A percentile compares a stretch with the other conserved stretches of the same genome.
Evolutionary conservation across 768 basidiomycete genomes (phyloP).

Genomic region (Paxillus ammoniavirescens): DNA sequence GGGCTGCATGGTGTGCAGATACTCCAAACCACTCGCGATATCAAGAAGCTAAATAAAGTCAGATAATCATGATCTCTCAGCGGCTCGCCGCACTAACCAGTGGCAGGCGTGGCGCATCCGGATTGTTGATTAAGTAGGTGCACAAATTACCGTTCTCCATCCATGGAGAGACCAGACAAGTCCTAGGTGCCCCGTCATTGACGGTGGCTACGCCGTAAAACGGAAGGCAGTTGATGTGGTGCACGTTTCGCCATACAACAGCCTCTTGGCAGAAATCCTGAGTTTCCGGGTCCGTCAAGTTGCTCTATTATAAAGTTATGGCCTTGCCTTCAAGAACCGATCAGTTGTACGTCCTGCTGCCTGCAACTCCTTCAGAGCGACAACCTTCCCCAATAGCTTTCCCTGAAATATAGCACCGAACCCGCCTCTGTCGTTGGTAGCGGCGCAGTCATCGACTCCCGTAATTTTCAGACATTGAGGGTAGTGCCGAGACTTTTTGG

Average conservation of each 20-base stretch:
- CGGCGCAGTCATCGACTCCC: conserved; percentile 9
- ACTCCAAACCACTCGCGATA: conserved; percentile 36
- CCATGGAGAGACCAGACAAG: conserved; percentile 25
- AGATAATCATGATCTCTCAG: background rate
- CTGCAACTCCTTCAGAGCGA: conserved; percentile 33
- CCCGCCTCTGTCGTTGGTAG: conserved; percentile 23
- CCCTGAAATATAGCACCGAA: conserved; percentile 35
- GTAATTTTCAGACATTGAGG: conserved; percentile 26
- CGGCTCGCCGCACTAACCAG: conserved; percentile 26
- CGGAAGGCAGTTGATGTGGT: conserved; percentile 28
- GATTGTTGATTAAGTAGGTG: conserved; percentile 28
- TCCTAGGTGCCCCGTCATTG: conserved; percentile 9
- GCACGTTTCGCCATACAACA: conserved; percentile 30
- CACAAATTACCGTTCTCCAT: conserved; percentile 29
- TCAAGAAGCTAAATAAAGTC: conserved; percentile 33
- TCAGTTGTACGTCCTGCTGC: conserved; percentile 17
- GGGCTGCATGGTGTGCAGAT: conserved; percentile 37
- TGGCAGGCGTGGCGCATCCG: conserved; percentile 26
- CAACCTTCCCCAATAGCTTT: conserved; percentile 20
- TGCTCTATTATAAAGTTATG: background rate
- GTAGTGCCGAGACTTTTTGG: conserved; percentile 27
- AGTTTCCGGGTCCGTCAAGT: conserved; percentile 7
- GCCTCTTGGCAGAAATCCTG: conserved; percentile 31
- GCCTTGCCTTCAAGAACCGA: conserved; percentile 26
- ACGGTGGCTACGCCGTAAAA: conserved; percentile 27